Evolutionary conservation across 2,329 filamentous ascomycete species (phyloP), one percentile per base, ranked within the genome.

Genomic region (Botrytis squamosa): DNA sequence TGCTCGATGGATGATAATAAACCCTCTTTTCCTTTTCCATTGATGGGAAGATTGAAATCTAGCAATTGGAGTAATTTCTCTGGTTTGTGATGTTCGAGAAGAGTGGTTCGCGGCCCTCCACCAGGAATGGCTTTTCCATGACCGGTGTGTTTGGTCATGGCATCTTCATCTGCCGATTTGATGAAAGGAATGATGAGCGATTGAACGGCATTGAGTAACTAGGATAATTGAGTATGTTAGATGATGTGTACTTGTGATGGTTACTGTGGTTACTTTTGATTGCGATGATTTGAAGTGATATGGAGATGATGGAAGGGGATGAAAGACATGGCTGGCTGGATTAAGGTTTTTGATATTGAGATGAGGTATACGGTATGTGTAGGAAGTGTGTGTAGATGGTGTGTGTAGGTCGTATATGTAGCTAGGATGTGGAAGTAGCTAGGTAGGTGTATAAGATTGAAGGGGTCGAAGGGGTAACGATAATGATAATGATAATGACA

Each of bases 131-230:
- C 80, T 10, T 83, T 78, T 33, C 86, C 84, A 76, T 87, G 85
- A 38, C 89, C 90, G 0, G 86, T 83, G 70, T 83, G 85, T 77
- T 87, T 90, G 10, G 83, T 80, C 3, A 86, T 84, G 33, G 90
- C 87, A 78, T 88, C 84, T 73, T 90, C 86, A 82, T 95, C 92
- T 59, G 92, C 91, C n/a, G 87, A 85, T 75, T 85, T 86, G 78
- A 95, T 89, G 81, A 92, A 94, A 0, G 91, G 90, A 33, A 94
- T 84, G 73, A 95, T 88, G 72, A 94, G 85, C 14, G 86, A 83
- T 82, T 91, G 88, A 67, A 95, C 88, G 5, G 91, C 88, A 72
- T 87, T 85, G 67, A 94, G 86, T 65, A 94, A 87, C 92, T 94
- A 77, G 63, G n/a, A 7, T 44, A 33, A 52, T 25, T 75, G 22